Evolutionary conservation across 2,329 filamentous ascomycete genomes (phyloP).

Genomic region (Pyrenochaeta sp.): DNA sequence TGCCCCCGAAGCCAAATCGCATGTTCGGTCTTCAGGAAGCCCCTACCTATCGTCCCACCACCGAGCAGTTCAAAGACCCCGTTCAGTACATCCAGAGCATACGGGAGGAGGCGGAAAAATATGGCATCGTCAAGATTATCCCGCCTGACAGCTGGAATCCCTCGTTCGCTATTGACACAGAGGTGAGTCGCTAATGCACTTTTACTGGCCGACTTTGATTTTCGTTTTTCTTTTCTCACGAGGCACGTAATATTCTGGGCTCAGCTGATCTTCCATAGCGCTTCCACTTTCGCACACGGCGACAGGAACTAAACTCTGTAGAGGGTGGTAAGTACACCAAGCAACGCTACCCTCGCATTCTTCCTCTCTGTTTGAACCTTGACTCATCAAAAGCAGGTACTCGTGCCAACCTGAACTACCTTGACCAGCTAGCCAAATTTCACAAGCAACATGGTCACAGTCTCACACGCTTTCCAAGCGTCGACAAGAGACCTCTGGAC

Average conservation of each 20-base stretch:
- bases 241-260: constrained; percentile 12
- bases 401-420: constrained; percentile 92
- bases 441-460: constrained; percentile 97
- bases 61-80: constrained; percentile 94
- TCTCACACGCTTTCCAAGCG: constrained; percentile 90
- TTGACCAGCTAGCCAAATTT: constrained; percentile 93
- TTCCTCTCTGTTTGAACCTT: background rate
- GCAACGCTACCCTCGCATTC: too few species aligned
- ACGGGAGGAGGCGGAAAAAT: constrained; percentile 81
- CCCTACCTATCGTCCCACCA: constrained; percentile 86
- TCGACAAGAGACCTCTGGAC: constrained; percentile 96
- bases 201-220: too few species aligned
- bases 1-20: constrained; percentile 77
- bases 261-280: constrained; percentile 64
- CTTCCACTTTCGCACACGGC: constrained; percentile 95
- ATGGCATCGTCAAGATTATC: constrained; percentile 94
- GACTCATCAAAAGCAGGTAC: constrained; percentile 67
- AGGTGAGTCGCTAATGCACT: too few species aligned
- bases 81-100: constrained; percentile 95
- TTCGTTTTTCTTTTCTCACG: background rate
- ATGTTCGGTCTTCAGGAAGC: constrained; percentile 88
- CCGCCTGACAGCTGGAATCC: constrained; percentile 95
- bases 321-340: constrained; percentile 80
- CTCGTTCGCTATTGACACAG: constrained; percentile 93
- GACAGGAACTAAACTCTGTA: constrained; percentile 96